phyloP scores from a whole-genome alignment of 169 alveolate genomes.

The Fabrea salina region DNA sequence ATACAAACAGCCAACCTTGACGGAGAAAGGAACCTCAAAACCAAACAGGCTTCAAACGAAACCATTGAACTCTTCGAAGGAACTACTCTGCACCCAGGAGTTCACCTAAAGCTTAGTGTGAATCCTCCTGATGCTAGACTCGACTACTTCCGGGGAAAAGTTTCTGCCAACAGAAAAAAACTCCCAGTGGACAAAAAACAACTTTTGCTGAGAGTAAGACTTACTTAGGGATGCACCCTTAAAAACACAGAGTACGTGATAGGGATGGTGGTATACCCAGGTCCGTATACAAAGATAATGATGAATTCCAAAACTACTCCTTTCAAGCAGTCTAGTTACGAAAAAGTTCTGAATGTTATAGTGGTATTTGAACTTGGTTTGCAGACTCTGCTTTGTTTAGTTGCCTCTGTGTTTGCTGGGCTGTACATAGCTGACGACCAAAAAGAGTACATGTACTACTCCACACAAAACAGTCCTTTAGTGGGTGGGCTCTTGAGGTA shows the following conservation, averaged over 20 bases:
- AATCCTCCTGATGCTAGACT: background rate
- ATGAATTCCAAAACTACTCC: slow-evolving; percentile 52
- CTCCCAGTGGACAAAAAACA: slow-evolving; percentile 52
- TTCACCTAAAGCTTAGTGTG: background rate
- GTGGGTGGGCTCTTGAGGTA: slow-evolving; percentile 25
- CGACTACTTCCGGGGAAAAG: background rate
- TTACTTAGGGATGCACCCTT: slow-evolving; percentile 66
- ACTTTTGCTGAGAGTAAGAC: slow-evolving; percentile 75
- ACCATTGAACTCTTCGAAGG: background rate
- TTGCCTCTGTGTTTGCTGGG: background rate
- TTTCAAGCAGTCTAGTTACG: slow-evolving; percentile 28
- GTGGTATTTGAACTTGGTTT: slow-evolving; percentile 24
- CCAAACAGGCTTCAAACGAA: slow-evolving; percentile 37
- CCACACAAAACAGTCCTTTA: background rate
- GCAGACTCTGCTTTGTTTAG: slow-evolving; percentile 18
- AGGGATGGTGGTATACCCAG: slow-evolving; percentile 82
- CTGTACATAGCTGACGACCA: background rate
- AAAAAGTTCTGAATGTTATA: slow-evolving; percentile 35
- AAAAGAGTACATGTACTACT: background rate
- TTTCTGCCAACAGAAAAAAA: background rate
- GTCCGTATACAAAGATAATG: slow-evolving; percentile 81
- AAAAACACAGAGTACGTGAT: slow-evolving; percentile 66
- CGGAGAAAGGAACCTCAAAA: slow-evolving; percentile 74
- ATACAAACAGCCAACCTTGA: slow-evolving; percentile 73
- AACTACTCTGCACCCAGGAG: background rate